A percentile compares a stretch with the other conserved stretches of the same genome.
These are phyloP conservation scores for Lachnellula willkommii DNA, from an alignment of 2,329 filamentous ascomycete genomes.

Conservation along the genomic window DNA sequence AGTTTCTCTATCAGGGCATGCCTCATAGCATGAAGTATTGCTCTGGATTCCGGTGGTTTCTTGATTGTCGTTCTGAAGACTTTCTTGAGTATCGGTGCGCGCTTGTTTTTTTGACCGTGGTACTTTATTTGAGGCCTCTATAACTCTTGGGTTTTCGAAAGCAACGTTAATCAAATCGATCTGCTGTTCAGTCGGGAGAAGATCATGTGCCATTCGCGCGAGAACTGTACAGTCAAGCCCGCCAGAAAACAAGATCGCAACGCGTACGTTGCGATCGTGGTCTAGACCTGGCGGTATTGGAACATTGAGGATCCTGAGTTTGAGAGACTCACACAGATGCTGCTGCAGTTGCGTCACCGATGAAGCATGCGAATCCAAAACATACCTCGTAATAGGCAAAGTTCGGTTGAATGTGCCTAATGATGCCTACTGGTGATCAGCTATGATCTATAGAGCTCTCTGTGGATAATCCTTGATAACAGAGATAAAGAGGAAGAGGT, in stretches of 20 bases:
- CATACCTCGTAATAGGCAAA: slow-evolving; percentile 32
- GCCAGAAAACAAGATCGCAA: slow-evolving; percentile 88
- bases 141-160: slow-evolving; percentile 84
- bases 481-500: background rate
- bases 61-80: background rate
- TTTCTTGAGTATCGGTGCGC: background rate
- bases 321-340: slow-evolving; percentile 56
- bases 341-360: slow-evolving; percentile 50
- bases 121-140: slow-evolving; percentile 45
- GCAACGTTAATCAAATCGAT: slow-evolving; percentile 94
- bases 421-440: slow-evolving; percentile 12
- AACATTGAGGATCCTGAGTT: slow-evolving; percentile 59
- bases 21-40: slow-evolving; percentile 55
- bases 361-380: slow-evolving; percentile 38
- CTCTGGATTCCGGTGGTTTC: background rate
- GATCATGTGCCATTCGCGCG: slow-evolving; percentile 71
- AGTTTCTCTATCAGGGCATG: slow-evolving; percentile 85
- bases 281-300: slow-evolving; percentile 47
- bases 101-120: slow-evolving; percentile 27
- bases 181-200: slow-evolving; percentile 61
- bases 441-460: slow-evolving; percentile 2
- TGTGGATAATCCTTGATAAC: background rate
- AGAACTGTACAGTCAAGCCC: slow-evolving; percentile 89
- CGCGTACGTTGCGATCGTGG: slow-evolving; percentile 39
- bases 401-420: slow-evolving; percentile 31